phyloP scores from a whole-genome alignment of 257 asterid genomes.

The Lithospermum erythrorhizon region DNA sequence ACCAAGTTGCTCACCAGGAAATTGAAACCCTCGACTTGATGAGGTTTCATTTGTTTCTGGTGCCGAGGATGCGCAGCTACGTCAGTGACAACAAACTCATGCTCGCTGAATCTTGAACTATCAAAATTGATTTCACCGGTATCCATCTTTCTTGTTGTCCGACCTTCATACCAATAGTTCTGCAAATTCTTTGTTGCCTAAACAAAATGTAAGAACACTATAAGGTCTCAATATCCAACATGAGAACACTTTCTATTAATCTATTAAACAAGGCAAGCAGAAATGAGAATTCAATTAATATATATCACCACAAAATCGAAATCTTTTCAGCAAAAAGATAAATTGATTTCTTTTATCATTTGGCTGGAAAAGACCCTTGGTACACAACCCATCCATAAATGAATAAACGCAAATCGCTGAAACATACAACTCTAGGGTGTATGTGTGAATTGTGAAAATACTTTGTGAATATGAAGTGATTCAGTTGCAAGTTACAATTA shows the following conservation, averaged over 20 bases:
- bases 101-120: conserved; percentile 27
- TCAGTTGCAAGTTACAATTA: not conserved
- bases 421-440: not conserved
- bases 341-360: not conserved
- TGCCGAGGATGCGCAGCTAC: conserved; percentile 80
- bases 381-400: not conserved
- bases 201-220: conserved; percentile 7
- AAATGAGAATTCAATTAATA: too few species aligned
- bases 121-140: conserved; percentile 30
- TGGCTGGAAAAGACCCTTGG: not conserved
- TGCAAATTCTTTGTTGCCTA: conserved; percentile 52
- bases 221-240: not conserved
- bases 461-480: not conserved
- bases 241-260: not conserved
- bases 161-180: conserved; percentile 61
- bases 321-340: not conserved
- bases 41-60: conserved; percentile 73
- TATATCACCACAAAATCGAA: not conserved
- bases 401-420: not conserved
- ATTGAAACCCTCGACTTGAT: conserved; percentile 80
- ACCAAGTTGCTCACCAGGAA: conserved; percentile 74
- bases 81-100: conserved; percentile 36
- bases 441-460: not conserved
- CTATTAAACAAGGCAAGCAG: not conserved
- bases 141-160: conserved; percentile 33